These are phyloP conservation scores for Claviceps spartinae DNA, from an alignment of 2,329 filamentous ascomycete genomes.

Conservation along the genomic window DNA sequence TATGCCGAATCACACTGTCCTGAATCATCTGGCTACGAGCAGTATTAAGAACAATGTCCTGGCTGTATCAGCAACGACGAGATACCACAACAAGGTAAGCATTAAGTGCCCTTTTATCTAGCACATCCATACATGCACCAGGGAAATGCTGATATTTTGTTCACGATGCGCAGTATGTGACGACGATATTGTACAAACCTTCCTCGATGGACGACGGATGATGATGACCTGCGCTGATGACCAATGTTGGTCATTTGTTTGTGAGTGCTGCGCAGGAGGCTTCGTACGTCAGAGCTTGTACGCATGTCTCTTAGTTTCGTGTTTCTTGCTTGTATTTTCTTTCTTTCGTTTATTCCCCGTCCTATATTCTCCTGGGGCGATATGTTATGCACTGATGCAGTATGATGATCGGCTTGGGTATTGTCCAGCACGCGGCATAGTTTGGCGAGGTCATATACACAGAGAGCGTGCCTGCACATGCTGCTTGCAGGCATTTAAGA, in stretches of 20 bases:
- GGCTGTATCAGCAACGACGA: conserved; percentile 90
- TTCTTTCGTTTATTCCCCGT: too few relatives aligned
- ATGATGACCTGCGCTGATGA: not conserved
- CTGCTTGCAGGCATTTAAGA: too few relatives aligned
- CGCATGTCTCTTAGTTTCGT: not conserved
- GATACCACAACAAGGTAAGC: conserved; percentile 83
- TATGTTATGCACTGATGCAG: not conserved
- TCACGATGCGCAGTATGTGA: conserved; percentile 61
- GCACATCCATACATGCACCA: too few relatives aligned
- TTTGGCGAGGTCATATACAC: not conserved
- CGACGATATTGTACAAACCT: conserved; percentile 94
- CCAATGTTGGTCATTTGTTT: not conserved
- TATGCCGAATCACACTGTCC: conserved; percentile 91
- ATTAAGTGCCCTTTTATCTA: not conserved
- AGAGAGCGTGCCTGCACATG: not conserved
- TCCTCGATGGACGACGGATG: conserved; percentile 43
- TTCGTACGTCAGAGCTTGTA: not conserved
- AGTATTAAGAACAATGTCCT: conserved; percentile 95
- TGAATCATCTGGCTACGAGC: conserved; percentile 93
- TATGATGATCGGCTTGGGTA: not conserved
- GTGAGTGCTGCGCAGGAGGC: not conserved
- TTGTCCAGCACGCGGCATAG: not conserved
- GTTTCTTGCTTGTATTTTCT: too few relatives aligned
- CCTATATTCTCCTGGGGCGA: not conserved
- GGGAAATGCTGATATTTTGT: not conserved